Conservation (phyloP, 148 eudicot genomes). For the Heliosperma pusillum region DNA sequence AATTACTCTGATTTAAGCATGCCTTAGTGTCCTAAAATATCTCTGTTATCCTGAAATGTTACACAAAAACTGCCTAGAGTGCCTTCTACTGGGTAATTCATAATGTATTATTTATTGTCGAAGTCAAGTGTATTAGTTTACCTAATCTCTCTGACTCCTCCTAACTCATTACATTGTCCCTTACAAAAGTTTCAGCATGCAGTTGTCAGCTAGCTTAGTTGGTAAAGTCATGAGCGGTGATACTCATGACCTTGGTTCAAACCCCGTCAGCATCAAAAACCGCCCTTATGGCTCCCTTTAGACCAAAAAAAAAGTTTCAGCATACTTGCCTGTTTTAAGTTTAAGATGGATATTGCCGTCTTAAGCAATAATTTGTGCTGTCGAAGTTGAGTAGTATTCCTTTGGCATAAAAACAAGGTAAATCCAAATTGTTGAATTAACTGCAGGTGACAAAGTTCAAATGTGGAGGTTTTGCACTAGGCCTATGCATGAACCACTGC, state of each 20-base stretch:
- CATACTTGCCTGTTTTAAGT: no score
- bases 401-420: not conserved
- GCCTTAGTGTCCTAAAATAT: no score
- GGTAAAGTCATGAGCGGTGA: no score
- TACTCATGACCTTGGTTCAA: no score
- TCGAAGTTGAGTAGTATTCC: not conserved
- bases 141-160: no score
- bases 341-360: no score
- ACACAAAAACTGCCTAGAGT: not conserved
- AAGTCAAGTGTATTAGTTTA: not conserved
- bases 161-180: not conserved
- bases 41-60: not conserved
- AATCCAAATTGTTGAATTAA: not conserved
- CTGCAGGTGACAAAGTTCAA: conserved; percentile 60
- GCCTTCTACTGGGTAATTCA: not conserved
- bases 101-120: not conserved
- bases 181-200: not conserved
- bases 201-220: no score
- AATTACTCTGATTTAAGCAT: no score
- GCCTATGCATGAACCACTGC: conserved; percentile 60
- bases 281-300: no score
- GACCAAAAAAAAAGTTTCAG: no score
- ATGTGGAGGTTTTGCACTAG: conserved; percentile 59
- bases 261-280: no score
- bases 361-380: no score